A percentile compares a stretch with the other conserved stretches of the same genome.
These are phyloP conservation scores for Caloboletus inedulis DNA, from an alignment of 1,284 basidiomycete species.

Conservation along the genomic window DNA sequence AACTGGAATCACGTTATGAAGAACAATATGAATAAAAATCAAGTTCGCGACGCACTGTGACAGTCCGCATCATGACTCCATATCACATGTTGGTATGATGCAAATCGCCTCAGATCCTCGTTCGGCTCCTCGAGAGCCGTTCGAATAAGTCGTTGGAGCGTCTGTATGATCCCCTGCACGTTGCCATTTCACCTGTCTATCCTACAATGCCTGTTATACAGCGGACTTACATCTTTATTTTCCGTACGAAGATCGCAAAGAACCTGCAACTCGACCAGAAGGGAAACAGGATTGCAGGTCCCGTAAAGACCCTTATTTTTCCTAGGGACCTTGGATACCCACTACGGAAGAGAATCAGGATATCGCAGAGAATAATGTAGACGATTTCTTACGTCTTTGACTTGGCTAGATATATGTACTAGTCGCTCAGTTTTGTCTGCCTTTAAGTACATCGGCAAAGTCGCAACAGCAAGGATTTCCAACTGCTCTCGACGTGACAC, in stretches of 20 bases:
- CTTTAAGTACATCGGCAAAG: constrained; percentile 19
- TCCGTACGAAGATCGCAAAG: constrained; percentile 15
- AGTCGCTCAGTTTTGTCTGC: constrained; percentile 9
- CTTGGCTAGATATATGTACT: constrained; percentile 18
- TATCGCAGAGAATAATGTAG: background rate
- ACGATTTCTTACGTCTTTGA: constrained; percentile 22
- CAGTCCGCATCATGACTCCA: constrained; percentile 45
- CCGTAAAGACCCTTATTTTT: background rate
- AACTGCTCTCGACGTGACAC: constrained; percentile 26
- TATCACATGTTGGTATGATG: constrained; percentile 52
- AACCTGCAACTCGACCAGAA: constrained; percentile 27
- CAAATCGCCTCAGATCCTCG: constrained; percentile 41
- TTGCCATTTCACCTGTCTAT: background rate
- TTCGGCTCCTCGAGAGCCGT: constrained; percentile 34
- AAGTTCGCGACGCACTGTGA: constrained; percentile 31
- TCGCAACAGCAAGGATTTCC: constrained; percentile 26
- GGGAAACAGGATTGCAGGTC: constrained; percentile 16
- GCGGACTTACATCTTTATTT: constrained; percentile 21
- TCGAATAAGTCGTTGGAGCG: constrained; percentile 34
- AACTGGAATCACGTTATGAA: constrained; percentile 27
- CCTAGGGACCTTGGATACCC: constrained; percentile 9
- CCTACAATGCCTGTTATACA: background rate
- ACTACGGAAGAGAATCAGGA: constrained; percentile 19
- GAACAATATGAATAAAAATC: background rate
- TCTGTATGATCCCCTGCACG: constrained; percentile 13